Percentiles rank a stretch among this genome's conserved stretches.
Evolutionary conservation across 306 rosid genomes (phyloP).

Genomic region (cucumber (Cucumis sativus)): DNA sequence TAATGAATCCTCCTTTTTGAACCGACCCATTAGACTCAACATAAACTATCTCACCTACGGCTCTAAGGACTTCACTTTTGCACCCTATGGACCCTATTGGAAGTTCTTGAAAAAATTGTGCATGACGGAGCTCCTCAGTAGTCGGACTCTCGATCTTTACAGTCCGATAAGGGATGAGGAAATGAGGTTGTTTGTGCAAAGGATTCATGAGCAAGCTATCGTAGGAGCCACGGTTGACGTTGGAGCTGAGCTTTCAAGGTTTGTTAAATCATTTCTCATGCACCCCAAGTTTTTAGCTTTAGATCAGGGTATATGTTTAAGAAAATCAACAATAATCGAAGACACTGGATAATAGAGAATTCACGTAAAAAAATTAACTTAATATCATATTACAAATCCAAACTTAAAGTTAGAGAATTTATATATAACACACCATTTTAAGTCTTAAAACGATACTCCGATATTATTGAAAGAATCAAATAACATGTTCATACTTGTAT

Average conservation of each 20-base stretch:
- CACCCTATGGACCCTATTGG: conserved; percentile 33
- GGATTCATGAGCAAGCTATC: conserved; percentile 16
- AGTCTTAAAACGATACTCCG: no score
- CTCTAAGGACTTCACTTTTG: conserved; percentile 20
- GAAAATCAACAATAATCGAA: no score
- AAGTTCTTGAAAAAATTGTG: conserved; percentile 42
- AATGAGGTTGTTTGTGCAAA: conserved; percentile 13
- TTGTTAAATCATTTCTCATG: background rate
- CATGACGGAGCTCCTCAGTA: conserved; percentile 45
- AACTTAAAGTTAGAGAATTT: no score
- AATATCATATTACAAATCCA: no score
- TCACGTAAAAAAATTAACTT: no score
- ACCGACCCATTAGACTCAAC: conserved; percentile 12
- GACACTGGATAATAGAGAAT: no score
- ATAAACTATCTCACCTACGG: conserved; percentile 24
- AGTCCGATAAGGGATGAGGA: conserved; percentile 33
- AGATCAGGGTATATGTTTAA: no score
- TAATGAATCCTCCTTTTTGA: conserved; percentile 18
- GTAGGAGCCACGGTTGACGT: conserved; percentile 15
- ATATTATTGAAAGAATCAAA: no score
- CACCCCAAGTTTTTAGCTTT: background rate
- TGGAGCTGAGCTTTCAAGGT: conserved; percentile 23
- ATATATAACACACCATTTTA: no score
- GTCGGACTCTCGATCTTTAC: conserved; percentile 22
- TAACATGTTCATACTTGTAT: no score